Percentiles rank a stretch among this genome's conserved stretches.
phyloP scores from a whole-genome alignment of 805 yeast species.

The Lachancea fermentati region DNA sequence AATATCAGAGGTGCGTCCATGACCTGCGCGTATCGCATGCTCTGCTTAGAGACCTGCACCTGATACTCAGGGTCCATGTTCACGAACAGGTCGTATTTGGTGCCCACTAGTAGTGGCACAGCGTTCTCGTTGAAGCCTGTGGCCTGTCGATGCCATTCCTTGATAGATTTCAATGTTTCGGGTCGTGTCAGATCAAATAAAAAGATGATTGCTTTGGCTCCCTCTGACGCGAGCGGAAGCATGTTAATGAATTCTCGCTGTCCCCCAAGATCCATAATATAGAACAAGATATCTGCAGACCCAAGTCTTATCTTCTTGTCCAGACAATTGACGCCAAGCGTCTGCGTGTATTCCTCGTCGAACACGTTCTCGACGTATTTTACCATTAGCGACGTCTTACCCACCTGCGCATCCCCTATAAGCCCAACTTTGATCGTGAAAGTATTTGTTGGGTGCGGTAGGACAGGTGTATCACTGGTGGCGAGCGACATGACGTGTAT shows the following conservation, averaged over 20 bases:
- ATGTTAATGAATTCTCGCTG: slow-evolving; percentile 91
- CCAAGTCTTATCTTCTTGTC: slow-evolving; percentile 81
- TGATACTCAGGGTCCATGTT: slow-evolving; percentile 77
- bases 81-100: slow-evolving; percentile 84
- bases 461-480: slow-evolving; percentile 1
- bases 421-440: slow-evolving; percentile 71
- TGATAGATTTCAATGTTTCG: slow-evolving; percentile 77
- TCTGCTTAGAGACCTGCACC: slow-evolving; percentile 73
- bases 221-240: slow-evolving; percentile 88
- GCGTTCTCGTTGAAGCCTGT: slow-evolving; percentile 87
- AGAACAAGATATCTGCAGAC: slow-evolving; percentile 81
- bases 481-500: slow-evolving; percentile 2
- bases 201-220: slow-evolving; percentile 85
- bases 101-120: slow-evolving; percentile 85
- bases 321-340: slow-evolving; percentile 92
- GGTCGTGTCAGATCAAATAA: slow-evolving; percentile 87
- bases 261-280: slow-evolving; percentile 96
- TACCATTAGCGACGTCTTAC: slow-evolving; percentile 94
- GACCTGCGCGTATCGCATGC: slow-evolving; percentile 78
- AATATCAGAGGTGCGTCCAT: slow-evolving; percentile 84
- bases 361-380: slow-evolving; percentile 93
- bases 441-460: slow-evolving; percentile 16
- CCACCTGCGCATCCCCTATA: slow-evolving; percentile 93
- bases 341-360: slow-evolving; percentile 88
- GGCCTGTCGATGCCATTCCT: slow-evolving; percentile 93